A percentile compares a stretch with the other conserved stretches of the same genome.
Evolutionary conservation across 257 asterid species (phyloP).

Genomic region (Nemophila menziesii): DNA sequence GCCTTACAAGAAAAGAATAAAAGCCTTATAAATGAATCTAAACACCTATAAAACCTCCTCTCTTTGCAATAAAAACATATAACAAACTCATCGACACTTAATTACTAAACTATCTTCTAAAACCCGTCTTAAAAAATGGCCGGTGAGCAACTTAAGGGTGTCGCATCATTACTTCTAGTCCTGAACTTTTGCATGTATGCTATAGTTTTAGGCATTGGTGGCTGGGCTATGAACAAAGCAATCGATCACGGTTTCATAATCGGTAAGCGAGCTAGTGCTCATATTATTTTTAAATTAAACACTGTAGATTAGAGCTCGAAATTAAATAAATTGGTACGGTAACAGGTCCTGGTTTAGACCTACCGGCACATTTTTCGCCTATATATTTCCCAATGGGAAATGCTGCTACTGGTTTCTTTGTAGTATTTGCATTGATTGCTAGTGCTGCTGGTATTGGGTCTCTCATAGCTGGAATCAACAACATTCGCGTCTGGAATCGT

Average conservation of each 20-base stretch:
- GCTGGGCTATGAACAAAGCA: conserved; percentile 71
- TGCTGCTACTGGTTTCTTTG: conserved; percentile 90
- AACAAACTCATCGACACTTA: conserved; percentile 2
- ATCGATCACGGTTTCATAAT: conserved; percentile 69
- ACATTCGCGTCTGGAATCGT: conserved; percentile 43
- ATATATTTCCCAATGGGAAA: conserved; percentile 84
- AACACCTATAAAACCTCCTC: conserved; percentile 19
- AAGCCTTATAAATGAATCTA: conserved; percentile 4
- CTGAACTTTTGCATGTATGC: conserved; percentile 90
- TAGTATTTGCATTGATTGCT: conserved; percentile 57
- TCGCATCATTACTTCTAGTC: conserved; percentile 49
- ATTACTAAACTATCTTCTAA: not conserved
- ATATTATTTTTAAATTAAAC: no score
- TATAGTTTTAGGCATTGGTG: conserved; percentile 57
- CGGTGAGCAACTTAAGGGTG: conserved; percentile 32
- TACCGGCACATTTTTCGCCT: conserved; percentile 87
- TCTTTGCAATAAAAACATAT: conserved; percentile 11
- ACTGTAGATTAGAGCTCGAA: no score
- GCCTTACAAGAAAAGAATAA: conserved; percentile 80
- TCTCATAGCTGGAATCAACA: conserved; percentile 49
- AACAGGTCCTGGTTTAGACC: conserved; percentile 51
- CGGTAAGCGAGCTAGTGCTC: conserved; percentile 25
- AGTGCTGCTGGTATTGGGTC: conserved; percentile 76
- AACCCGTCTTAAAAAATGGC: conserved; percentile 33
- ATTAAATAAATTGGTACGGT: no score